These are phyloP conservation scores for Cystobasidiaceae sp. DNA, from an alignment of 1,284 basidiomycete species.

Conservation along the genomic window DNA sequence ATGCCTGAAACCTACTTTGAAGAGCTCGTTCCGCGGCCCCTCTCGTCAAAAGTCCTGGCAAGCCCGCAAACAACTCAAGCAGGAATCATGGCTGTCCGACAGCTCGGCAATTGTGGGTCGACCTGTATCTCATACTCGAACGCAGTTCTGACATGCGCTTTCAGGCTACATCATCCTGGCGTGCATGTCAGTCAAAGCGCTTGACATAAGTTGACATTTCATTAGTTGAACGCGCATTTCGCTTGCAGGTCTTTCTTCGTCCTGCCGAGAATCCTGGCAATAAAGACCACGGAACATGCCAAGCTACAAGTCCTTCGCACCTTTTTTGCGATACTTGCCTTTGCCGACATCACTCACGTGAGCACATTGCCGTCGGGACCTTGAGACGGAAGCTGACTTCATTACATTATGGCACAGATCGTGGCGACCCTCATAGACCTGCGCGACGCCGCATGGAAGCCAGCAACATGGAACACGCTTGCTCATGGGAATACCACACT, in stretches of 20 bases:
- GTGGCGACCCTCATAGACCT: constrained; percentile 9
- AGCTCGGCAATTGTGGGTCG: constrained; percentile 48
- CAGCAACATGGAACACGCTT: constrained; percentile 16
- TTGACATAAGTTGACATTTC: too few species aligned
- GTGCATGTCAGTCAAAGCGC: constrained; percentile 37
- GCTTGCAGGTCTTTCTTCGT: constrained; percentile 25
- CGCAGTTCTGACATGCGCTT: background rate
- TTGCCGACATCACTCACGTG: constrained; percentile 25
- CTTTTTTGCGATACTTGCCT: constrained; percentile 17
- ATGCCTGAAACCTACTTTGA: constrained; percentile 43
- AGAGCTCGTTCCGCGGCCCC: constrained; percentile 42
- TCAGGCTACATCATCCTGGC: constrained; percentile 49
- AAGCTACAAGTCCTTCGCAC: background rate
- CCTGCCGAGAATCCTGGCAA: background rate
- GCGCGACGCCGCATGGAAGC: background rate
- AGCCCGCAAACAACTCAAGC: constrained; percentile 42
- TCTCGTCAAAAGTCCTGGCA: constrained; percentile 35
- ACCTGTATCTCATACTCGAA: background rate
- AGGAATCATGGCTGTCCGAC: constrained; percentile 43
- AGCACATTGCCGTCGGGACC: background rate
- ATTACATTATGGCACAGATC: background rate
- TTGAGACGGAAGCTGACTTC: background rate
- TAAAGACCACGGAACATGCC: background rate
- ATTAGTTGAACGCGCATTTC: background rate
- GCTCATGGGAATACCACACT: constrained; percentile 25